Conservation (phyloP, 2,329 filamentous ascomycete genomes). For the Cladosporium velox region DNA sequence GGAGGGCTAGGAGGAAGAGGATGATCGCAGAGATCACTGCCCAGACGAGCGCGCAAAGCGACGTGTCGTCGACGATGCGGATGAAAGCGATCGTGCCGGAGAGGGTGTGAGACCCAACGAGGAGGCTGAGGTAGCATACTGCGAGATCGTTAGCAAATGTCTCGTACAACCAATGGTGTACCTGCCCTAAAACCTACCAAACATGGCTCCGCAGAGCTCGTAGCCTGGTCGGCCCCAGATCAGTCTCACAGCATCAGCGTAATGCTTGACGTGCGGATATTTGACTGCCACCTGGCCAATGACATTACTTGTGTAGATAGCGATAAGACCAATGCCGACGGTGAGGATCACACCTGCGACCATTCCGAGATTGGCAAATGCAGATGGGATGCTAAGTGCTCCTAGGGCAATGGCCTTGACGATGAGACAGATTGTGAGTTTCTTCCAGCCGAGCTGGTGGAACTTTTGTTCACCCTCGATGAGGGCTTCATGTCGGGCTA, state of each 20-base stretch:
- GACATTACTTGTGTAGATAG: conserved; percentile 64
- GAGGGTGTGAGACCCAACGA: conserved; percentile 48
- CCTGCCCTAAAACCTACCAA: conserved; percentile 26
- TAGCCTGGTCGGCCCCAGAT: conserved; percentile 48
- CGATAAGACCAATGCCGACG: conserved; percentile 56
- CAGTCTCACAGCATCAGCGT: conserved; percentile 47
- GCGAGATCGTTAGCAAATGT: too few species aligned
- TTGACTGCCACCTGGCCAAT: conserved; percentile 62
- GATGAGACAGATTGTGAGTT: conserved; percentile 50
- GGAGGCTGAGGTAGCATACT: conserved; percentile 44
- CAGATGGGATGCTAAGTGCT: conserved; percentile 58
- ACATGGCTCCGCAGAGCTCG: conserved; percentile 46
- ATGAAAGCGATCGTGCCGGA: conserved; percentile 51
- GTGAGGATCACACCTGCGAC: conserved; percentile 59
- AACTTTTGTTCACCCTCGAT: conserved; percentile 40
- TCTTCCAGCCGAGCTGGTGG: conserved; percentile 51
- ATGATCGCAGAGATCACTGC: conserved; percentile 46
- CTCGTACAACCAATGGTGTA: too few species aligned
- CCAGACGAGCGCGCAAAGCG: conserved; percentile 46
- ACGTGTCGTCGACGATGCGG: conserved; percentile 41
- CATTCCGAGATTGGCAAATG: conserved; percentile 57
- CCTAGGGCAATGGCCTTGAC: conserved; percentile 62
- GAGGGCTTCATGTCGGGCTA: conserved; percentile 35
- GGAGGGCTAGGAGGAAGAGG: conserved; percentile 39
- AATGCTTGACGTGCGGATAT: conserved; percentile 48